These are phyloP conservation scores for Acmispon strigosus DNA, from an alignment of 306 rosid species.

Conservation along the genomic window DNA sequence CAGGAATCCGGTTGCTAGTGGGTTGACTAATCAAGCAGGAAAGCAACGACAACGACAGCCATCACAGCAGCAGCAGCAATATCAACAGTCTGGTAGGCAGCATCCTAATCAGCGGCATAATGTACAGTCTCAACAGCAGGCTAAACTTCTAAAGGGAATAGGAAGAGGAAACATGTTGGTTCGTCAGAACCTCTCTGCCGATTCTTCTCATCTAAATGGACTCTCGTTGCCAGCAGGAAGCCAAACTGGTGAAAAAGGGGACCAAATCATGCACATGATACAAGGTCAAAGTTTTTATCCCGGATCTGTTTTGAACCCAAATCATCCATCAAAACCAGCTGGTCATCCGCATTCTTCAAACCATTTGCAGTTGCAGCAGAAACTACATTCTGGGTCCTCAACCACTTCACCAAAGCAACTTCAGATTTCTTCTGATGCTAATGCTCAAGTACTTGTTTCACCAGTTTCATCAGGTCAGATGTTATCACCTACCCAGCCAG, in stretches of 20 bases:
- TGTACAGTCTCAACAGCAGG: constrained; percentile 59
- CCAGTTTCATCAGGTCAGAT: constrained; percentile 44
- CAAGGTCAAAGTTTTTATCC: constrained; percentile 59
- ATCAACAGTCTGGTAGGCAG: constrained; percentile 66
- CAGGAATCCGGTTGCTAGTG: constrained; percentile 48
- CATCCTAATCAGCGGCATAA: constrained; percentile 69
- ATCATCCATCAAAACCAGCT: constrained; percentile 45
- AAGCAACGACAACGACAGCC: constrained; percentile 58
- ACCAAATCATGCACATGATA: constrained; percentile 52
- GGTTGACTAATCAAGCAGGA: constrained; percentile 50
- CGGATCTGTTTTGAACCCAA: constrained; percentile 51
- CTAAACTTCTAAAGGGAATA: constrained; percentile 57
- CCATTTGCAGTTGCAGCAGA: constrained; percentile 57
- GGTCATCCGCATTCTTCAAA: constrained; percentile 47
- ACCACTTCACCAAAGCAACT: constrained; percentile 47
- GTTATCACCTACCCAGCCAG: constrained; percentile 31
- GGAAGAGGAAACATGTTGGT: constrained; percentile 58
- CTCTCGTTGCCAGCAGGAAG: constrained; percentile 48
- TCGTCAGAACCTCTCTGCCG: constrained; percentile 50
- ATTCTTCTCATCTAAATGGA: constrained; percentile 59
- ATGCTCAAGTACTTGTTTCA: constrained; percentile 46
- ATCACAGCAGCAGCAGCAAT: constrained; percentile 52
- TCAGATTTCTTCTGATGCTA: constrained; percentile 51
- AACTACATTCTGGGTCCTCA: constrained; percentile 39
- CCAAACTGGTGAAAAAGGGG: constrained; percentile 71